Evolutionary conservation across 1,284 basidiomycete species (phyloP).

Genomic region (Hemileia vastatrix): DNA sequence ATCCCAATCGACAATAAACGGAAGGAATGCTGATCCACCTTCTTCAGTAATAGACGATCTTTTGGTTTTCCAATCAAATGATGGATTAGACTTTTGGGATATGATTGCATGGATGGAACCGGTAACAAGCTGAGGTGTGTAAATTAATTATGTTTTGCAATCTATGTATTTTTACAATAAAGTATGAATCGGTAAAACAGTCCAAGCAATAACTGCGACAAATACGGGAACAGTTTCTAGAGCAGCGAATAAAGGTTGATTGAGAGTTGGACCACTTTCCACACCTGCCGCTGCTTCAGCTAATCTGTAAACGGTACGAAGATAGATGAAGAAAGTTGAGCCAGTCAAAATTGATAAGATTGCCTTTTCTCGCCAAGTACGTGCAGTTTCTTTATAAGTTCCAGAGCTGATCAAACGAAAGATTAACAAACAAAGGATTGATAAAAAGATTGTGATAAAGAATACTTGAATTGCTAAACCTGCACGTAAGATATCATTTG

Average conservation of each 20-base stretch:
- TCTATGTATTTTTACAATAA: no score
- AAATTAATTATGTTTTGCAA: no score
- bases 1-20: no score
- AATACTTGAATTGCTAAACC: slow-evolving; percentile 45
- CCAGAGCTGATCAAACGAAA: slow-evolving; percentile 39
- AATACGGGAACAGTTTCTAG: slow-evolving; percentile 47
- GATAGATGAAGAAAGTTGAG: slow-evolving; percentile 40
- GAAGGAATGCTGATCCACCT: no score
- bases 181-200: no score
- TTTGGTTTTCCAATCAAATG: no score
- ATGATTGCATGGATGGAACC: no score
- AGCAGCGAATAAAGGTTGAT: slow-evolving; percentile 38
- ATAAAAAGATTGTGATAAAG: neutral
- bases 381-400: slow-evolving; percentile 23
- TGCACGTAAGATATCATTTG: slow-evolving; percentile 46
- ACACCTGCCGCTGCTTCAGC: slow-evolving; percentile 47
- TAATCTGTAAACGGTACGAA: slow-evolving; percentile 46
- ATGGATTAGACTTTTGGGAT: no score
- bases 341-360: slow-evolving; percentile 35
- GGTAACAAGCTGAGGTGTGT: no score
- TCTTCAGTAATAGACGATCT: no score
- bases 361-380: slow-evolving; percentile 12
- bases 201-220: slow-evolving; percentile 42
- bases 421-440: slow-evolving; percentile 7
- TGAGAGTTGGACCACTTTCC: slow-evolving; percentile 3